Percentiles rank a stretch among this genome's conserved stretches.
These are phyloP conservation scores for Dorcoceras hygrometricum DNA, from an alignment of 257 asterid species.

Conservation along the genomic window DNA sequence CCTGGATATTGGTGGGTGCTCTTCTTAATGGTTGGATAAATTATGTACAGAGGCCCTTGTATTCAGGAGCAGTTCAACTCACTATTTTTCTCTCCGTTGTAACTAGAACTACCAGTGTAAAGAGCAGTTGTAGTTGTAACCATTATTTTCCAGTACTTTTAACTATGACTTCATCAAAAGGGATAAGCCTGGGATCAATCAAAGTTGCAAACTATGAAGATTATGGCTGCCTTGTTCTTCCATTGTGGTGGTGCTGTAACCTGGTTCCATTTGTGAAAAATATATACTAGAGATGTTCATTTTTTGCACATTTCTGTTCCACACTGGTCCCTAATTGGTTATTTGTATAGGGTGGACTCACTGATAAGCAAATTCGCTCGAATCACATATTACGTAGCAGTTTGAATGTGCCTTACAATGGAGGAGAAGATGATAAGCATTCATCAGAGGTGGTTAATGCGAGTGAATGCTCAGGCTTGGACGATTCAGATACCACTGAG, in stretches of 20 bases:
- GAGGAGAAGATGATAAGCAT: slow-evolving; percentile 42
- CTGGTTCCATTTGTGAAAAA: no score
- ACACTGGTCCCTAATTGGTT: slow-evolving; percentile 10
- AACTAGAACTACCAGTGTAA: no score
- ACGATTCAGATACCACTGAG: slow-evolving; percentile 47
- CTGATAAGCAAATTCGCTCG: slow-evolving; percentile 30
- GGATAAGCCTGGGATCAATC: not conserved
- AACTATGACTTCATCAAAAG: not conserved
- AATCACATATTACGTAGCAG: slow-evolving; percentile 40
- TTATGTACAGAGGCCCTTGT: not conserved
- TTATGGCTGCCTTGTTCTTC: not conserved
- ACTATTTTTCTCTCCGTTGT: no score
- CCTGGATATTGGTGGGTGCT: not conserved
- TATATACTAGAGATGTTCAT: no score
- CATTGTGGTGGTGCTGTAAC: no score
- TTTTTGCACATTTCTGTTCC: slow-evolving; percentile 2
- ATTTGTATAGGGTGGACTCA: slow-evolving; percentile 38
- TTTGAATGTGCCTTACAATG: slow-evolving; percentile 35
- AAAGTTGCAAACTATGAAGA: not conserved
- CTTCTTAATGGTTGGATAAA: not conserved
- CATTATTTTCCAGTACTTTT: not conserved
- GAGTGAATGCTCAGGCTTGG: slow-evolving; percentile 38
- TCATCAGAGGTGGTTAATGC: slow-evolving; percentile 62
- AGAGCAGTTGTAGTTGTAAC: not conserved
- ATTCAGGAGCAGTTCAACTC: no score